These are phyloP conservation scores for Leishmania amazonensis DNA, from an alignment of 208 protist genomes.

Conservation along the genomic window DNA sequence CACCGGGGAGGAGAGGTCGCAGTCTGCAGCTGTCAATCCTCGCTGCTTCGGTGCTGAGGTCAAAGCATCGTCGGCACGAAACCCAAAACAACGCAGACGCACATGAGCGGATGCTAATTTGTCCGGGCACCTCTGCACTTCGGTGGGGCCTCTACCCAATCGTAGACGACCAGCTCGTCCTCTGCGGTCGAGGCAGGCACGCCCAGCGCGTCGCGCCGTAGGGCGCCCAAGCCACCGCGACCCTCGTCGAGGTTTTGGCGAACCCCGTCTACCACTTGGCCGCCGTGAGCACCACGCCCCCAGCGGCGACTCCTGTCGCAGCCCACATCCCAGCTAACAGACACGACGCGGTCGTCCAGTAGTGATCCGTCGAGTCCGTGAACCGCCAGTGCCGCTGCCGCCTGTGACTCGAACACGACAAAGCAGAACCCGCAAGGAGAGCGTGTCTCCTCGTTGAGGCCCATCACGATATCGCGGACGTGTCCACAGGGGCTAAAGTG, in stretches of 20 bases:
- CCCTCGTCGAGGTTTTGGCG: conserved; percentile 91
- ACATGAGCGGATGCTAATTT: neutral
- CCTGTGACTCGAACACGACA: conserved; percentile 95
- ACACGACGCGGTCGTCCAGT: conserved; percentile 82
- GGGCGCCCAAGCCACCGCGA: conserved; percentile 89
- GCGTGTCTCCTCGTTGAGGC: conserved; percentile 93
- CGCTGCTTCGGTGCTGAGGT: neutral
- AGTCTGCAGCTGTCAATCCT: neutral
- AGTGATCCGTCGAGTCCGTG: conserved; percentile 75
- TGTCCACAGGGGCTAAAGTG: conserved; percentile 95
- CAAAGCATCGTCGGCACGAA: neutral
- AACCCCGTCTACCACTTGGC: conserved; percentile 94
- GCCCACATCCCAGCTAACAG: conserved; percentile 90
- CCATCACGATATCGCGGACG: conserved; percentile 98
- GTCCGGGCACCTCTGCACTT: conserved; percentile 16
- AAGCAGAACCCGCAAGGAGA: conserved; percentile 99
- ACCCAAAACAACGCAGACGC: neutral
- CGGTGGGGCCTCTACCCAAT: conserved; percentile 59
- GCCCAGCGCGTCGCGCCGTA: conserved; percentile 72
- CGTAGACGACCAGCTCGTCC: conserved; percentile 62
- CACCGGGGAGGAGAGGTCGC: neutral
- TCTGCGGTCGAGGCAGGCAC: conserved; percentile 48
- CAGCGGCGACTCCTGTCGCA: conserved; percentile 74
- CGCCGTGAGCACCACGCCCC: conserved; percentile 85
- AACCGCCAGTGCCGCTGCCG: conserved; percentile 92